Conservation (phyloP, 148 eudicot species). For the Nyssa sinensis region DNA sequence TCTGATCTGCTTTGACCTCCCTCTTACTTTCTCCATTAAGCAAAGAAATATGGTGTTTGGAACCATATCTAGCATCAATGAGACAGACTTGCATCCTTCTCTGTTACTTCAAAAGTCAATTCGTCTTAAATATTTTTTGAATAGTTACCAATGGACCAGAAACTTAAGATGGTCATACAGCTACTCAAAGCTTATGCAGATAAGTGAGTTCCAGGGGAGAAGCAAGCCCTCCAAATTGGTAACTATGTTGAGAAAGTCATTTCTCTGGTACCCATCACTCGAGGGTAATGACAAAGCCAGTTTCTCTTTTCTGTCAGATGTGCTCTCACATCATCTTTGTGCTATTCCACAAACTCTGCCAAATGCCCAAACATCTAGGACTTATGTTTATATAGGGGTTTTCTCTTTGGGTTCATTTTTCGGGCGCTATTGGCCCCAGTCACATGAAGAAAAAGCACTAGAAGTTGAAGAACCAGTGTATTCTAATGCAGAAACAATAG, state of each 20-base stretch:
- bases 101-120: background rate
- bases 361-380: background rate
- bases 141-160: background rate
- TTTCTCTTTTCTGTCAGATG: background rate
- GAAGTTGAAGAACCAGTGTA: background rate
- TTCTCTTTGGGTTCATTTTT: background rate
- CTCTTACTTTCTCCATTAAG: background rate
- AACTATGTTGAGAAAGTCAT: background rate
- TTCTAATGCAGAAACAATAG: background rate
- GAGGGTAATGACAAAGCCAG: background rate
- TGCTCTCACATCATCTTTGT: background rate
- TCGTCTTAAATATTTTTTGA: background rate
- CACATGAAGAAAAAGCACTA: background rate
- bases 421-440: background rate
- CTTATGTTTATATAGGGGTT: background rate
- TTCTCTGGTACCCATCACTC: background rate
- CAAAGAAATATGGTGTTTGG: conserved; percentile 1
- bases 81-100: background rate
- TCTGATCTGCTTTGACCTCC: background rate
- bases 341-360: background rate
- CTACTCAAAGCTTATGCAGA: conserved; percentile 1
- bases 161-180: background rate
- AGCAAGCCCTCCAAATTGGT: background rate
- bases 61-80: background rate
- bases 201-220: background rate